Conservation (phyloP, 805 yeast genomes). For the Danielia oregonensis region DNA sequence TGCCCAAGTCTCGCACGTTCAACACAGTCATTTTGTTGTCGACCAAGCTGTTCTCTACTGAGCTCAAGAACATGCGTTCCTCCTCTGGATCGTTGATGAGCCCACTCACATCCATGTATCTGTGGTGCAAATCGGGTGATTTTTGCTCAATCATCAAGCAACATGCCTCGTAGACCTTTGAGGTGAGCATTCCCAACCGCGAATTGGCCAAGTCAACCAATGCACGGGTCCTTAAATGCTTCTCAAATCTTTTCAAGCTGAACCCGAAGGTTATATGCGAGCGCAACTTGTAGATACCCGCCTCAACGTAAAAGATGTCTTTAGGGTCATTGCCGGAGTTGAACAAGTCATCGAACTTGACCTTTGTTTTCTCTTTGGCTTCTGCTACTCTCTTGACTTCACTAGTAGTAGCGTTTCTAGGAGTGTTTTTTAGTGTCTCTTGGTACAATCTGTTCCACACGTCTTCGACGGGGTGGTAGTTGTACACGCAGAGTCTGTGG, state of each 20-base stretch:
- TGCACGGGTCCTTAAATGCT: slow-evolving; percentile 60
- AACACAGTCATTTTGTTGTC: slow-evolving; percentile 36
- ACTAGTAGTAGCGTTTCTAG: slow-evolving; percentile 34
- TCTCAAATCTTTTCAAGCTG: slow-evolving; percentile 63
- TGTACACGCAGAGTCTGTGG: slow-evolving; percentile 24
- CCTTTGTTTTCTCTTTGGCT: slow-evolving; percentile 55
- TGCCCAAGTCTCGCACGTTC: slow-evolving; percentile 30
- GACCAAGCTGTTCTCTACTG: slow-evolving; percentile 29
- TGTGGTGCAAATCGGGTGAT: slow-evolving; percentile 42
- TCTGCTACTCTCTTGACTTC: slow-evolving; percentile 46
- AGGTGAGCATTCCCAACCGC: slow-evolving; percentile 65
- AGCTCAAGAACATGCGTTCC: slow-evolving; percentile 19
- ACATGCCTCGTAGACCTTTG: slow-evolving; percentile 58
- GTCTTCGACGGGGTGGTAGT: slow-evolving; percentile 35
- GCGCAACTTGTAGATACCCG: slow-evolving; percentile 43
- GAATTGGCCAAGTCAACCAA: slow-evolving; percentile 60
- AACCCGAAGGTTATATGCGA: slow-evolving; percentile 52
- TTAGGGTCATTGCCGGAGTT: slow-evolving; percentile 24
- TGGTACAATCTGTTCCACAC: slow-evolving; percentile 35
- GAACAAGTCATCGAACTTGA: slow-evolving; percentile 31
- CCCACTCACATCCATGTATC: slow-evolving; percentile 43
- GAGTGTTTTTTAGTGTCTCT: slow-evolving; percentile 32
- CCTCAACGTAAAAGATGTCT: slow-evolving; percentile 24
- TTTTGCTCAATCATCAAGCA: slow-evolving; percentile 56
- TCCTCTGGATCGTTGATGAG: slow-evolving; percentile 50